These are phyloP conservation scores for Leccinum ochraceum DNA, from an alignment of 768 basidiomycete species.

Conservation along the genomic window DNA sequence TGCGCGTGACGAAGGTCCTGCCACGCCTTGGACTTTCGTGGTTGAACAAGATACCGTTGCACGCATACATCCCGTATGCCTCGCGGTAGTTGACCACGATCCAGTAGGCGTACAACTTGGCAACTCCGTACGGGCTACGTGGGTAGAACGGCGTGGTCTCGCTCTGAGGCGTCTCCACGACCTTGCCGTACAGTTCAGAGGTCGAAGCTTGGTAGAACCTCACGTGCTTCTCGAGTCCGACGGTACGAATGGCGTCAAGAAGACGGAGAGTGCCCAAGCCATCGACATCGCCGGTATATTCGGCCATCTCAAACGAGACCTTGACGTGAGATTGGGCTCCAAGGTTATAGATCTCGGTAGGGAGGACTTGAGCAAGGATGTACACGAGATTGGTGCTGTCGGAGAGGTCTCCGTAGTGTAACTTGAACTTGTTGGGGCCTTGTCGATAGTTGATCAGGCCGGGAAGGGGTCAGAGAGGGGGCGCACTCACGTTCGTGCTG, in stretches of 20 bases:
- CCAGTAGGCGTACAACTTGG: slow-evolving; percentile 92
- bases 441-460: slow-evolving; percentile 7
- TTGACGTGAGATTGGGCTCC: slow-evolving; percentile 99
- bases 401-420: slow-evolving; percentile 91
- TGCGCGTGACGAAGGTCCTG: slow-evolving; percentile 93
- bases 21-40: slow-evolving; percentile 96
- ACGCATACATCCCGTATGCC: slow-evolving; percentile 95
- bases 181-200: slow-evolving; percentile 96
- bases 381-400: slow-evolving; percentile 98
- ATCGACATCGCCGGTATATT: slow-evolving; percentile 98
- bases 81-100: slow-evolving; percentile 92
- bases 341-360: slow-evolving; percentile 96
- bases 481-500: slow-evolving; percentile 79
- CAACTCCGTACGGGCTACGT: slow-evolving; percentile 94
- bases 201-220: slow-evolving; percentile 98
- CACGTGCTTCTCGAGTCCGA: slow-evolving; percentile 89
- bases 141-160: slow-evolving; percentile 99
- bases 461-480: not conserved
- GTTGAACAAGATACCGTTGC: slow-evolving; percentile 97
- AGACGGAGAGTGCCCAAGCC: slow-evolving; percentile 93
- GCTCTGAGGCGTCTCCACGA: slow-evolving; percentile 91
- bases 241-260: slow-evolving; percentile 94
- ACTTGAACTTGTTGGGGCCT: slow-evolving; percentile 77
- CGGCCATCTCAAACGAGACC: slow-evolving; percentile 99
- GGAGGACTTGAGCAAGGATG: slow-evolving; percentile 92